Conservation (phyloP, 345 rosid species). For the Eucalyptus leucophloia region DNA sequence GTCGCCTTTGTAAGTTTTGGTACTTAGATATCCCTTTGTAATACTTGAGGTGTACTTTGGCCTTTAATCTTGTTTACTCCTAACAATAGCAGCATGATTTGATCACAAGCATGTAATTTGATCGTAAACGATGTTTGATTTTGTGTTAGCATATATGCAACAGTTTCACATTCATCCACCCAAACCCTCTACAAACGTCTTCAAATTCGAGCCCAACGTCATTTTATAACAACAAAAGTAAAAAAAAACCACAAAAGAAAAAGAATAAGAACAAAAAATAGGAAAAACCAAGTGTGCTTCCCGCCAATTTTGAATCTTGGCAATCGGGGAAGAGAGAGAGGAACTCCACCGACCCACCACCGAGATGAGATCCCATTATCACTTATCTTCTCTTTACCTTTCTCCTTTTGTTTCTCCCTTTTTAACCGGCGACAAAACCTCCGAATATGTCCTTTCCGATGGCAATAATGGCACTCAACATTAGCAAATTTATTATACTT, state of each 20-base stretch:
- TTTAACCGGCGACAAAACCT: too few species aligned
- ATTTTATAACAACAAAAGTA: background rate
- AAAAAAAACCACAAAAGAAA: background rate
- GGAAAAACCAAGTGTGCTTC: background rate
- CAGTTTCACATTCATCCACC: background rate
- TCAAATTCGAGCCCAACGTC: background rate
- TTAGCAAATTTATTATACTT: too few species aligned
- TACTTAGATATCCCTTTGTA: accelerated
- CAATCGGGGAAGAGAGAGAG: background rate
- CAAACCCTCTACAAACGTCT: background rate
- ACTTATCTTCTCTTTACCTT: conserved; percentile 72
- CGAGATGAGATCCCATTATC: background rate
- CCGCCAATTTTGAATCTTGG: background rate
- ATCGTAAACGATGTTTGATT: background rate
- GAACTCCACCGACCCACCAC: background rate
- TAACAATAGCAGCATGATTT: background rate
- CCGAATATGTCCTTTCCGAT: too few species aligned
- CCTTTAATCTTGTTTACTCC: too few species aligned
- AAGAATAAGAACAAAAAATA: background rate
- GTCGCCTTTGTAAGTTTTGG: too few species aligned
- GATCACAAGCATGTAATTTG: background rate
- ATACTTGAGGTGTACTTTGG: accelerated
- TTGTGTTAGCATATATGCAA: background rate
- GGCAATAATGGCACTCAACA: too few species aligned
- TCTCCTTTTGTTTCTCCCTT: too few species aligned